These are phyloP conservation scores for Penicillium hordei DNA, from an alignment of 2,329 filamentous ascomycete species.

Conservation along the genomic window DNA sequence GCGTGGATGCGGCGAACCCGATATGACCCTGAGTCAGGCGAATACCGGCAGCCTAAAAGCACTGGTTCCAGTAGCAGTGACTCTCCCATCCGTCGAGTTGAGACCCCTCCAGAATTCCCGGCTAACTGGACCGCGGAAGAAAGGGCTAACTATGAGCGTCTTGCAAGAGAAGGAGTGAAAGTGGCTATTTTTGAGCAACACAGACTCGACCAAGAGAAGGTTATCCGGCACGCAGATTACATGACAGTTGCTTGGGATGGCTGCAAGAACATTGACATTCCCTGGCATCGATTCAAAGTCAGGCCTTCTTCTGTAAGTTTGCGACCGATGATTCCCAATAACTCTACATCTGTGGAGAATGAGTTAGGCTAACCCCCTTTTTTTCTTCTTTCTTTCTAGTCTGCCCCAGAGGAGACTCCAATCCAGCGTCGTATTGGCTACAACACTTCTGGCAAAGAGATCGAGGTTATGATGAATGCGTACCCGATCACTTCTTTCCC, in stretches of 20 bases:
- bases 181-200: constrained; percentile 3
- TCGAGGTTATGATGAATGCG: constrained; percentile 67
- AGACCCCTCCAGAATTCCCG: not conserved
- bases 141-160: not conserved
- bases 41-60: not conserved
- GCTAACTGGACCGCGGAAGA: constrained; percentile 3
- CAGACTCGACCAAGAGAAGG: not conserved
- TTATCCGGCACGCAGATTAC: not conserved
- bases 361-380: not conserved
- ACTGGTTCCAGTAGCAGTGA: constrained; percentile 1
- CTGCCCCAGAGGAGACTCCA: not conserved
- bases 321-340: not conserved
- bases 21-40: not conserved
- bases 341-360: not conserved
- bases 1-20: constrained; percentile 6
- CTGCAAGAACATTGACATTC: constrained; percentile 10
- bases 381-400: not conserved
- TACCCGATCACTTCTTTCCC: constrained; percentile 66
- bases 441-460: constrained; percentile 58
- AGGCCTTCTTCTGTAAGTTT: not conserved
- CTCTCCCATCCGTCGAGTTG: constrained; percentile 3
- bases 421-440: constrained; percentile 35
- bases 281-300: constrained; percentile 8
- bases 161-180: not conserved
- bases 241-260: constrained; percentile 5